Evolutionary conservation across 257 asterid species (phyloP).

Genomic region (Vinca minor): DNA sequence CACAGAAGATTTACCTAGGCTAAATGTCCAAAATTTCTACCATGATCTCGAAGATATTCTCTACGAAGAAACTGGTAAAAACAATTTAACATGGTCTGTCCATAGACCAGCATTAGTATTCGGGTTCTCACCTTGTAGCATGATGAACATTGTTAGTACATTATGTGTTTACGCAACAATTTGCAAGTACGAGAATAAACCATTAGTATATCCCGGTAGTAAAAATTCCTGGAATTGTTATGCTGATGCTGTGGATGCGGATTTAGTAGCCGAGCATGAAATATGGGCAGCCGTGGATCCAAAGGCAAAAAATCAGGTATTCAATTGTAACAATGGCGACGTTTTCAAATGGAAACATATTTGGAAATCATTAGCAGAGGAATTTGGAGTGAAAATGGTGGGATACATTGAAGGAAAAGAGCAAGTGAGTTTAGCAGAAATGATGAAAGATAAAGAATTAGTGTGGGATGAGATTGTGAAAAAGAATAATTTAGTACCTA

Average conservation of each 20-base stretch:
- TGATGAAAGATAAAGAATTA: conserved; percentile 27
- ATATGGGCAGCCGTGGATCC: conserved; percentile 36
- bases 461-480: conserved; percentile 37
- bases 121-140: conserved; percentile 31
- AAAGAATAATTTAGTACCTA: conserved; percentile 19
- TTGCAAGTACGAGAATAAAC: conserved; percentile 25
- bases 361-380: conserved; percentile 24
- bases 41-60: conserved; percentile 29
- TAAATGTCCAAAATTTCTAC: conserved; percentile 21
- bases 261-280: conserved; percentile 29
- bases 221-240: conserved; percentile 24
- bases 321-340: conserved; percentile 29
- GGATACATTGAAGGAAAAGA: conserved; percentile 20
- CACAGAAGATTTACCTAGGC: conserved; percentile 26
- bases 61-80: conserved; percentile 19
- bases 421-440: conserved; percentile 20
- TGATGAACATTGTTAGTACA: conserved; percentile 26
- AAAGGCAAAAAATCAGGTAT: conserved; percentile 26
- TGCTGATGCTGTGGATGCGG: conserved; percentile 25
- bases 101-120: conserved; percentile 26
- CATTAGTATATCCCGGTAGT: conserved; percentile 25
- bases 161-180: conserved; percentile 25
- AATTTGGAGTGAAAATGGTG: conserved; percentile 23
- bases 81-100: conserved; percentile 25
- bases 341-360: conserved; percentile 34